Percentiles rank a stretch among this genome's conserved stretches.
phyloP scores from a whole-genome alignment of 352 stramenopile genomes.

The Globisporangium heterothallicum region DNA sequence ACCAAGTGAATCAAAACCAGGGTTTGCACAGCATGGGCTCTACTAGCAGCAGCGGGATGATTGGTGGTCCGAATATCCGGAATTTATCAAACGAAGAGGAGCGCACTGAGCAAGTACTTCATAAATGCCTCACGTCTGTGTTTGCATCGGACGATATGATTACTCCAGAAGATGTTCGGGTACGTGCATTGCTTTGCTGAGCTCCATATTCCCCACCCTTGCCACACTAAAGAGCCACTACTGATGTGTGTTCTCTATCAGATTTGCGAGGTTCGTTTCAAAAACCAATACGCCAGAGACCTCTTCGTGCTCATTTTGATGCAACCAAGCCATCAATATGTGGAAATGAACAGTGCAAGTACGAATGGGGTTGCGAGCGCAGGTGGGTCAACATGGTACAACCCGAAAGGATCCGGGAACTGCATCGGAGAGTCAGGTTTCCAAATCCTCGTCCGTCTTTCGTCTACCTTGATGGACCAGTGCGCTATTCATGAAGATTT shows the following conservation, averaged over 20 bases:
- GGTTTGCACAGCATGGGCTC: slow-evolving; percentile 16
- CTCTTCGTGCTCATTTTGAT: slow-evolving; percentile 85
- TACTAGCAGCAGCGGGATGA: slow-evolving; percentile 11
- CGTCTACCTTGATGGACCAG: slow-evolving; percentile 64
- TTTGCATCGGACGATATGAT: slow-evolving; percentile 77
- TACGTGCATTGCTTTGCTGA: slow-evolving; percentile 16
- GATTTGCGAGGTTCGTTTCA: slow-evolving; percentile 61
- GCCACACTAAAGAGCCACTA: slow-evolving; percentile 1
- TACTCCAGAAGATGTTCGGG: slow-evolving; percentile 40
- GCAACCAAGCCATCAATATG: slow-evolving; percentile 76
- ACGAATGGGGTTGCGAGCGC: slow-evolving; percentile 12
- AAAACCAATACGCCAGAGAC: slow-evolving; percentile 62
- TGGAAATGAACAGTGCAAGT: slow-evolving; percentile 30
- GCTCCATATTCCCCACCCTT: not conserved
- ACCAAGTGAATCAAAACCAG: slow-evolving; percentile 39
- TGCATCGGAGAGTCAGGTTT: slow-evolving; percentile 73
- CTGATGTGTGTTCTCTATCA: slow-evolving; percentile 14
- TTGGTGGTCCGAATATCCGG: slow-evolving; percentile 12
- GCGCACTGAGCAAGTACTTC: slow-evolving; percentile 69
- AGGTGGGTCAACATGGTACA: slow-evolving; percentile 58
- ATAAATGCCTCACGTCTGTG: slow-evolving; percentile 75
- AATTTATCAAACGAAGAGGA: slow-evolving; percentile 69
- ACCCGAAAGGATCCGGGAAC: slow-evolving; percentile 75
- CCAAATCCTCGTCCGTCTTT: slow-evolving; percentile 45
- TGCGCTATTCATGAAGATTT: slow-evolving; percentile 77